Base-by-base conservation (phyloP, 75 land plant species). In the Pinus taeda region DNA sequence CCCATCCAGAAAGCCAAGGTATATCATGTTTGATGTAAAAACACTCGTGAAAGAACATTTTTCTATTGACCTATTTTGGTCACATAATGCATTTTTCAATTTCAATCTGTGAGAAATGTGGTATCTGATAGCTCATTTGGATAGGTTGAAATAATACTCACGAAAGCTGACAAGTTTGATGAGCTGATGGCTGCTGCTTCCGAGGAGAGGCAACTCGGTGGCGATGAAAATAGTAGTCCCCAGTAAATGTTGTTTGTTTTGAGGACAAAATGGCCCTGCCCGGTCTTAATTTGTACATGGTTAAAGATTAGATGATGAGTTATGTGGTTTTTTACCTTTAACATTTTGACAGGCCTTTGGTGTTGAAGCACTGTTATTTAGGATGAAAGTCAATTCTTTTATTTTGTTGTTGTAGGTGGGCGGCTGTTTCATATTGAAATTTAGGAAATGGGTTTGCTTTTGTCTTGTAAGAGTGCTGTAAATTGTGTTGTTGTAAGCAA, bases 81-180 rank as follows among this genome's bases (percentile, higher is more conserved):
- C 53, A 7, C 53, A 7, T 45, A 7, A 45, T 7, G 7, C 1
- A 45, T 7, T 45, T 45, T 45, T 45, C 53, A 45, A 7, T 45
- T 45, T 45, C 53, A 45, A 45, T 45, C 8, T 45, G 53, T 45
- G 9, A 45, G 53, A 45, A 7, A 45, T 45, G 9, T 8, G 9
- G 8, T 45, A 45, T 6, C 53, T 45, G 8, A 8, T 45, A 45
- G 53, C 8, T 45, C 9, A 6, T 7, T 45, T 45, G 53, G 9
- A 45, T 45, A 33, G 33, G 33, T 33, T 33, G 33, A 91, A 80
- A 93, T 93, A 33, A 78, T 87, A 59, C 80, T 93, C 77, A 85
- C 79, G 42, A 93, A 93, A 74, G 79, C 91, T 4, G 95, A 93
- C 71, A 89, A 93, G 30, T 93, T 93, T 75, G 95, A 91, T 75